Conservation (phyloP, 192 early-diverging fungal species). For the Spinellus fusiger region DNA sequence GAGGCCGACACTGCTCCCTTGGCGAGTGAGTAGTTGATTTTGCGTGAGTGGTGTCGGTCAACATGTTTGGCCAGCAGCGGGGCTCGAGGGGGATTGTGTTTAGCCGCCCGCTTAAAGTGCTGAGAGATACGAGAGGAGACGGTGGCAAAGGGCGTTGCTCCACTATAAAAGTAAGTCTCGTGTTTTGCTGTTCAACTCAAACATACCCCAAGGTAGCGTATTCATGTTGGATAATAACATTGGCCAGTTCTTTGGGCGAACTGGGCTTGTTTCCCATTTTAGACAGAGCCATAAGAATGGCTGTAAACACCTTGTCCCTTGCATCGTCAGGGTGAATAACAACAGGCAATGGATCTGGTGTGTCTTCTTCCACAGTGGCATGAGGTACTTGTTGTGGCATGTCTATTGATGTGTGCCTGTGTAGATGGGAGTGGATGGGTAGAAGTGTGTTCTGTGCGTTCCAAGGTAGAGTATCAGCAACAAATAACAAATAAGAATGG, state of each 20-base stretch:
- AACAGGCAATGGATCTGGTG: background rate
- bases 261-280: conserved; percentile 71
- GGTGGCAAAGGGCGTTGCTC: conserved; percentile 80
- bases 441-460: no score
- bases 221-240: conserved; percentile 70
- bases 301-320: conserved; percentile 77
- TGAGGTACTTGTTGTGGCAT: background rate
- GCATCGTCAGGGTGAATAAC: conserved; percentile 69
- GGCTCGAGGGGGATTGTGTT: conserved; percentile 64
- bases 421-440: no score
- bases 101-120: conserved; percentile 80
- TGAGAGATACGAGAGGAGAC: conserved; percentile 88
- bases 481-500: no score
- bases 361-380: background rate
- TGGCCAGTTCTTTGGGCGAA: conserved; percentile 75
- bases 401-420: background rate
- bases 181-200: background rate
- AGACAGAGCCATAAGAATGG: conserved; percentile 76
- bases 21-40: conserved; percentile 66
- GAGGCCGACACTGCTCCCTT: conserved; percentile 19
- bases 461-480: no score
- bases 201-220: conserved; percentile 72
- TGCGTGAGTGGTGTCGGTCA: conserved; percentile 65
- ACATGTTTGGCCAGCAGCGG: conserved; percentile 65
- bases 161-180: conserved; percentile 34